These are phyloP conservation scores for Apium graveolens DNA, from an alignment of 129 eudicot genomes.

Conservation along the genomic window DNA sequence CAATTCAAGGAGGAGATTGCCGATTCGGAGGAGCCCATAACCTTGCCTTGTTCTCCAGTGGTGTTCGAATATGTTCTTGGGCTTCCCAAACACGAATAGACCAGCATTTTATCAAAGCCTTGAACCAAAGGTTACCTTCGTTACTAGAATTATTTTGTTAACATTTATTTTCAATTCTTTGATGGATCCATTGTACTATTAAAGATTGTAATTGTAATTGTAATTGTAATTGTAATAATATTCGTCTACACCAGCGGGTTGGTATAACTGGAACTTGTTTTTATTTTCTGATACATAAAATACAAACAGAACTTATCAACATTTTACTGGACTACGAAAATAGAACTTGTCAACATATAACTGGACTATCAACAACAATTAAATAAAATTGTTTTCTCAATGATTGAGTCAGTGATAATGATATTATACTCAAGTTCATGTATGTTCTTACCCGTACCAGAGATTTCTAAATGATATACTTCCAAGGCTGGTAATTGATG, in stretches of 20 bases:
- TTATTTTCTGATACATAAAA: too few species aligned
- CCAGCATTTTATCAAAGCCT: background rate
- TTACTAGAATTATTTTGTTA: background rate
- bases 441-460: background rate
- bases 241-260: background rate
- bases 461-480: background rate
- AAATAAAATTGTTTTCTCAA: background rate
- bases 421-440: background rate
- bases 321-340: too few species aligned
- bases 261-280: too few species aligned
- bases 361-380: background rate
- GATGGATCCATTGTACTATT: background rate
- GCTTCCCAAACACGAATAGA: background rate
- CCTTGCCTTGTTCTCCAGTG: constrained; percentile 10
- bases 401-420: background rate
- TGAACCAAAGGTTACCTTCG: background rate
- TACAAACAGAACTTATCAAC: too few species aligned
- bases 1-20: constrained; percentile 11
- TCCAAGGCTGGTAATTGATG: background rate
- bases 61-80: background rate
- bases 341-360: background rate
- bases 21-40: constrained; percentile 1
- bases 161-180: background rate
- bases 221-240: too few species aligned
- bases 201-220: too few species aligned